A percentile compares a stretch with the other conserved stretches of the same genome.
Evolutionary conservation across 164 flowering plant species (phyloP).

Genomic region (Litsea cubeba): DNA sequence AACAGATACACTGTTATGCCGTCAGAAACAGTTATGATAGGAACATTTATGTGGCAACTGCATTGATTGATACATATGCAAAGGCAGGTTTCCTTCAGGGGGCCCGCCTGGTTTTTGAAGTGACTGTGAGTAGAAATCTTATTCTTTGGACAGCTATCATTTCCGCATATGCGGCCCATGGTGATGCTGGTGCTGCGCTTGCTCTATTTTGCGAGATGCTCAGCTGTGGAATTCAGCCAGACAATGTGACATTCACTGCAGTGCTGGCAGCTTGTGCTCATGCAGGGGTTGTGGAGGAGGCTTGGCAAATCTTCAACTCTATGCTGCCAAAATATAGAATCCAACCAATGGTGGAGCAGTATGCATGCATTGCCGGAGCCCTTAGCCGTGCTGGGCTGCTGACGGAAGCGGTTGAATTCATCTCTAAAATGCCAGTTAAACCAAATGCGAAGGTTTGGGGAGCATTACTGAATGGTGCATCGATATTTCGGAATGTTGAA

Average conservation of each 20-base stretch:
- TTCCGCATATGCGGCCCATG: slow-evolving; percentile 71
- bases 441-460: slow-evolving; percentile 84
- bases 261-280: slow-evolving; percentile 78
- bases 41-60: slow-evolving; percentile 62
- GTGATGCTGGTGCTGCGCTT: slow-evolving; percentile 51
- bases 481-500: slow-evolving; percentile 54
- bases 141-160: slow-evolving; percentile 84
- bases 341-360: slow-evolving; percentile 58
- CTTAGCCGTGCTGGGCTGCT: slow-evolving; percentile 69
- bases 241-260: slow-evolving; percentile 65
- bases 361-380: slow-evolving; percentile 85
- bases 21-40: slow-evolving; percentile 37
- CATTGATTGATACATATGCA: slow-evolving; percentile 67
- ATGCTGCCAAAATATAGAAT: slow-evolving; percentile 46
- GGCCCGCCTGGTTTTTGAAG: slow-evolving; percentile 47
- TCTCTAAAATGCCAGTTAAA: slow-evolving; percentile 59
- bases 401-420: slow-evolving; percentile 53
- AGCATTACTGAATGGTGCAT: slow-evolving; percentile 70
- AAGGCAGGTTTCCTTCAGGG: slow-evolving; percentile 60
- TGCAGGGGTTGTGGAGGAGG: slow-evolving; percentile 60
- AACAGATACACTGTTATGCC: slow-evolving; percentile 68
- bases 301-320: slow-evolving; percentile 45
- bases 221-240: slow-evolving; percentile 45
- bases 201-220: slow-evolving; percentile 54
- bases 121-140: slow-evolving; percentile 40